These are phyloP conservation scores for Chlamydomonas reinhardtii DNA, from an alignment of 163 green algal species.

Conservation along the genomic window DNA sequence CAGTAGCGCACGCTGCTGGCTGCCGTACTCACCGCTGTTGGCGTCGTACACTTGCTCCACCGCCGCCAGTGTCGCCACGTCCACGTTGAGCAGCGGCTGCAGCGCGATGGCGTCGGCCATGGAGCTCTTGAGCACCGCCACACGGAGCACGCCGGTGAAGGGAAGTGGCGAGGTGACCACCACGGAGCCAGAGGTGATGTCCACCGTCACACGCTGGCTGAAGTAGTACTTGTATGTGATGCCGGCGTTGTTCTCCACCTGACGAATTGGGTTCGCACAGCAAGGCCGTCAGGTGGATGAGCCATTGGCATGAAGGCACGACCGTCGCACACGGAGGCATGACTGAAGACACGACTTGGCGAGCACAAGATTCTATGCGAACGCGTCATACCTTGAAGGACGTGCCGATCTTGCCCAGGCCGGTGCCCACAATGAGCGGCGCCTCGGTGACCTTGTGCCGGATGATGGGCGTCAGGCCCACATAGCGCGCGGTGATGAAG, in stretches of 20 bases:
- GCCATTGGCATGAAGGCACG: no score
- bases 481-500: slow-evolving; percentile 21
- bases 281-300: no score
- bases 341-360: no score
- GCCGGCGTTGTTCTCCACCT: slow-evolving; percentile 27
- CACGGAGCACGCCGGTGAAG: slow-evolving; percentile 62
- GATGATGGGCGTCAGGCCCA: slow-evolving; percentile 9
- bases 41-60: slow-evolving; percentile 29
- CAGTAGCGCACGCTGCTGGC: no score
- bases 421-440: background rate
- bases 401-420: background rate
- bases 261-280: no score
- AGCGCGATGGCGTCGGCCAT: background rate
- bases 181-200: background rate
- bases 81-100: background rate
- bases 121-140: slow-evolving; percentile 33
- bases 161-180: background rate
- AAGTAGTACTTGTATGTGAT: slow-evolving; percentile 39
- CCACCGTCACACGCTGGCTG: background rate
- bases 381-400: background rate
- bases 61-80: background rate
- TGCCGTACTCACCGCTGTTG: slow-evolving; percentile 8
- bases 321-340: no score
- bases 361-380: no score
- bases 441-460: background rate